phyloP scores from a whole-genome alignment of 2,329 filamentous ascomycete species.

The Periconia macrospinosa region DNA sequence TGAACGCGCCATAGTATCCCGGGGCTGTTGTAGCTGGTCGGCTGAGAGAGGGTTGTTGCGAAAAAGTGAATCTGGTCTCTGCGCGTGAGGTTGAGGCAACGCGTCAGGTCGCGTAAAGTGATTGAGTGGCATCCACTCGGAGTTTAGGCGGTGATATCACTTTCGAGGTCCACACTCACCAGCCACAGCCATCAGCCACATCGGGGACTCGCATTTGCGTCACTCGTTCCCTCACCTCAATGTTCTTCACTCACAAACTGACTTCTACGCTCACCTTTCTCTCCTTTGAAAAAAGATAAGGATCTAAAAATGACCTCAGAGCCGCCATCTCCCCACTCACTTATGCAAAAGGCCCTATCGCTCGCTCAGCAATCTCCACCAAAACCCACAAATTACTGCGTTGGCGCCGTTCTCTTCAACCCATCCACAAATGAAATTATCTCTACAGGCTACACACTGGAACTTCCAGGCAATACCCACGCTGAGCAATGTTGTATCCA shows the following conservation, averaged over 20 bases:
- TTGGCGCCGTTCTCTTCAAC: conserved; percentile 84
- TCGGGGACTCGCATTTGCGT: conserved; percentile 8
- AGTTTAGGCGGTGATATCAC: conserved; percentile 16
- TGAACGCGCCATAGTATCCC: conserved; percentile 12
- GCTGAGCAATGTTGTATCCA: conserved; percentile 90
- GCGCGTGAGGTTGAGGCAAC: conserved; percentile 1
- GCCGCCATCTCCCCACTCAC: conserved; percentile 33
- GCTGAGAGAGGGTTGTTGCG: not conserved
- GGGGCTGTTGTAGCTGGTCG: not conserved
- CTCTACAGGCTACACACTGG: conserved; percentile 85
- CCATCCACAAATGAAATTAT: conserved; percentile 62
- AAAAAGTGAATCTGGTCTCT: not conserved
- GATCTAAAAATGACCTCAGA: not conserved
- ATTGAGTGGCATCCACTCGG: conserved; percentile 12
- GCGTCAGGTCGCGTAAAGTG: conserved; percentile 6
- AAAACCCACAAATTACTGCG: conserved; percentile 88
- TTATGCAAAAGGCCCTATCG: conserved; percentile 73
- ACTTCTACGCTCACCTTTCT: not conserved
- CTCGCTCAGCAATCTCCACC: conserved; percentile 79
- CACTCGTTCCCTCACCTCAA: conserved; percentile 13
- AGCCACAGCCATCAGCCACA: not conserved
- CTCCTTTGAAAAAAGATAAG: conserved; percentile 4
- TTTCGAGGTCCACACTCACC: not conserved
- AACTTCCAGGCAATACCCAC: conserved; percentile 90
- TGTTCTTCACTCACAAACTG: not conserved